Base-by-base conservation (phyloP, 768 basidiomycete species). In the Lentinula boryana region DNA sequence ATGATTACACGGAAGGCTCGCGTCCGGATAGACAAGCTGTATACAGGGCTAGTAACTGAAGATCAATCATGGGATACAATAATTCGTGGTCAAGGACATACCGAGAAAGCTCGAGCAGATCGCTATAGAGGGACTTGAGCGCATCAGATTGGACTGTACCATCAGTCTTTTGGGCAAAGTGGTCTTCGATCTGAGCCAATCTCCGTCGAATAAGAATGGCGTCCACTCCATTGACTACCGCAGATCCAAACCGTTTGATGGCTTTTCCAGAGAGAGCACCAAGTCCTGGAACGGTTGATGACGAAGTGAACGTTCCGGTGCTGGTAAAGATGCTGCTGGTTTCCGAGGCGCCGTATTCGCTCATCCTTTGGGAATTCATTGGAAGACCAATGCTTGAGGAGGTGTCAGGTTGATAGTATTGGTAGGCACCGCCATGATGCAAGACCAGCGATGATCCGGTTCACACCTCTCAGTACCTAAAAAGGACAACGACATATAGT, bases 1-100 rank as follows among this genome's bases (percentile, higher is more conserved):
- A 56, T 56, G 9, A 56, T 57, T 21, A 57, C 33, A 31, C 41
- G 23, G n/a, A 57, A 57, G 12, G 56, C 56, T 44, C 55, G 55
- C 5, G 21, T 57, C 18, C 56, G 56, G 8, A 46, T 57, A 9
- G 36, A 36, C 3, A 57, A 12, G 31, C 41, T 46, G 27, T 57
- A 44, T 13, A 21, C 56, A 9, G 56, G 56, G 4, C 41, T 46
- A 32, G 4, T 13, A 31, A 2, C 10, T 5, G 23, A 4, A 9
- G 18, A 15, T 31, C 16, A 46, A 48, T 31, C 7, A 18, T 18
- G 43, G 4, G 5, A 5, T 38, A 38, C 13, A 8, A 27, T 16
- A 5, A 27, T 56, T 40, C 10, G 18, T 13, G 40, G 6, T 31
- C 4, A 16, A 23, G 41, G 16, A 57, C 40, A 12, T 1, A 33